A percentile compares a stretch with the other conserved stretches of the same genome.
These are phyloP conservation scores for Syncephalastrum racemosum DNA, from an alignment of 371 early-diverging fungal genomes.

Conservation along the genomic window DNA sequence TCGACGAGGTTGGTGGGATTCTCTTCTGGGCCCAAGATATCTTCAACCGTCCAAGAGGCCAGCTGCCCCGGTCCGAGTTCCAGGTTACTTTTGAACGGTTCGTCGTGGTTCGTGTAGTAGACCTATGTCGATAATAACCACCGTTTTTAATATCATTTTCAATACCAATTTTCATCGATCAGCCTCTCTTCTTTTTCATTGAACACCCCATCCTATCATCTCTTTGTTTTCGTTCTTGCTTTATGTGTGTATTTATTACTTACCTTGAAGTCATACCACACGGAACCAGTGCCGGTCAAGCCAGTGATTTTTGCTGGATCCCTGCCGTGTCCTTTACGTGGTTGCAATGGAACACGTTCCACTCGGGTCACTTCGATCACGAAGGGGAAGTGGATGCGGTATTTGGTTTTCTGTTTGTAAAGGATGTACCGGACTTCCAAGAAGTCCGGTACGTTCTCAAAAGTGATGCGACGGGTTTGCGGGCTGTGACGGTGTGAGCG, in stretches of 20 bases:
- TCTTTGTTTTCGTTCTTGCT: background rate
- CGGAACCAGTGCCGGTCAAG: constrained; percentile 28
- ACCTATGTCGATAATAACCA: constrained; percentile 9
- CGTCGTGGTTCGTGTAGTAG: constrained; percentile 16
- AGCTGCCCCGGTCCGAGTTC: constrained; percentile 27
- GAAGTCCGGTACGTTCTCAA: constrained; percentile 41
- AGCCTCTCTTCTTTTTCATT: too few relatives aligned
- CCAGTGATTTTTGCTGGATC: constrained; percentile 32
- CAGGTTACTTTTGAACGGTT: constrained; percentile 30
- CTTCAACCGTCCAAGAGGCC: constrained; percentile 36
- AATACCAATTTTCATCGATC: too few relatives aligned
- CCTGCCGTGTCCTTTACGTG: constrained; percentile 15
- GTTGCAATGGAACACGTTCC: constrained; percentile 29
- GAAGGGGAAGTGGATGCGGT: constrained; percentile 36
- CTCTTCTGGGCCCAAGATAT: constrained; percentile 31
- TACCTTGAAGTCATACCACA: constrained; percentile 42
- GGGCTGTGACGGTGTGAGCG: constrained; percentile 22
- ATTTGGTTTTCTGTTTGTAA: constrained; percentile 28
- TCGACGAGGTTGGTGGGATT: constrained; percentile 24
- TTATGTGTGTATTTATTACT: background rate
- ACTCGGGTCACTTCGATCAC: constrained; percentile 38
- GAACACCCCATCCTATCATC: too few relatives aligned
- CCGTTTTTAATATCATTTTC: background rate
- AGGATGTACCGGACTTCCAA: constrained; percentile 35
- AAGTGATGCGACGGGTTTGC: constrained; percentile 29